A percentile compares a stretch with the other conserved stretches of the same genome.
Conservation (phyloP, 768 basidiomycete species). For the Russula sp. region DNA sequence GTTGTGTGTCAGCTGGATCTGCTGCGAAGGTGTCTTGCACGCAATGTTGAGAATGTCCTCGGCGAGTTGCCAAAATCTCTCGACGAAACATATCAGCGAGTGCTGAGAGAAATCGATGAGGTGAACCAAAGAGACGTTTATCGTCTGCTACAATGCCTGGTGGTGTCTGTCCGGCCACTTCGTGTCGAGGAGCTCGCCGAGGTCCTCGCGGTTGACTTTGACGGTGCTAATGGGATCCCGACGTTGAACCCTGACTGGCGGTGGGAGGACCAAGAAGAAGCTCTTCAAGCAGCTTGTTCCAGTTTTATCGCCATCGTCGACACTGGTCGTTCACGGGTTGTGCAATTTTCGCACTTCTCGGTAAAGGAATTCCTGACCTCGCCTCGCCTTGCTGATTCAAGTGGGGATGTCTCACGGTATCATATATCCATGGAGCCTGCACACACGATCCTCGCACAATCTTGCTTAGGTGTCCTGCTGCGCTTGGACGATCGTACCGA, state of each 20-base stretch:
- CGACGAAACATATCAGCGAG: background rate
- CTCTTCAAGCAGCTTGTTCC: background rate
- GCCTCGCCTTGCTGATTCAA: background rate
- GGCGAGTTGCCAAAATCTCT: background rate
- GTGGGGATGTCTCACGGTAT: background rate
- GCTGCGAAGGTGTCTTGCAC: background rate
- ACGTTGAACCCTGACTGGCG: background rate
- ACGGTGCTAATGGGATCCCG: background rate
- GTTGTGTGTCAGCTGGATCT: background rate
- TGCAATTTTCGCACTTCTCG: background rate
- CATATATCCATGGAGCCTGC: background rate
- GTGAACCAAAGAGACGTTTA: background rate
- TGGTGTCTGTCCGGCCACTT: background rate
- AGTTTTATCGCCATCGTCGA: background rate
- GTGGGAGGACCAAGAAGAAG: background rate
- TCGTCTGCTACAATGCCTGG: background rate
- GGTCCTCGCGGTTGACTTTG: background rate
- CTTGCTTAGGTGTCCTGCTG: background rate
- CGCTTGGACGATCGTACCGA: background rate
- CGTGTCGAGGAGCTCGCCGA: background rate
- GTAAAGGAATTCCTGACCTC: background rate
- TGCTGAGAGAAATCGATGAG: background rate
- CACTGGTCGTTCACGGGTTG: background rate
- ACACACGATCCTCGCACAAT: background rate
- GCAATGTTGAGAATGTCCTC: background rate